These are phyloP conservation scores for Syzygium aqueum DNA, from an alignment of 345 rosid species.

Conservation along the genomic window DNA sequence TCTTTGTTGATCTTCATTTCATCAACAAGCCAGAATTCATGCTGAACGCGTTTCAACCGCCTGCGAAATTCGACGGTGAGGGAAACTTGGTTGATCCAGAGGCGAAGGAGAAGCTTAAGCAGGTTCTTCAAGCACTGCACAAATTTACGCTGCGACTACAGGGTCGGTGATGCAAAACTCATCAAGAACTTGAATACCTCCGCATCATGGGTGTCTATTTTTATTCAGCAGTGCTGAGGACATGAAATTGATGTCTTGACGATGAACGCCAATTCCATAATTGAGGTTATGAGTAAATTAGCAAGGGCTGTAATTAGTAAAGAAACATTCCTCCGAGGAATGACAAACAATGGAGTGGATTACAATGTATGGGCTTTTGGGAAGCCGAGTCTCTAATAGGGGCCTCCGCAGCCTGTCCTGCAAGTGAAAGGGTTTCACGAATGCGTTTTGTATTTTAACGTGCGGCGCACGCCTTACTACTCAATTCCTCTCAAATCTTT, in stretches of 20 bases:
- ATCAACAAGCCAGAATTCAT: conserved; percentile 76
- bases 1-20: conserved; percentile 72
- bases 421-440: no score
- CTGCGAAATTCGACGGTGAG: conserved; percentile 55
- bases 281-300: neutral
- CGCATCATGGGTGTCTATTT: neutral
- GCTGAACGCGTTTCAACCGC: conserved; percentile 57
- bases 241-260: neutral
- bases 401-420: no score
- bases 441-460: no score
- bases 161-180: conserved; percentile 16
- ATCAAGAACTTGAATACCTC: neutral
- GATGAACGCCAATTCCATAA: neutral
- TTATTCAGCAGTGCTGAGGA: neutral
- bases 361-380: neutral
- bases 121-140: conserved; percentile 48
- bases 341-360: neutral
- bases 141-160: conserved; percentile 42
- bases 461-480: accelerated
- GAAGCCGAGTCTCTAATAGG: no score
- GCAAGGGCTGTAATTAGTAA: neutral
- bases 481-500: no score
- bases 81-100: conserved; percentile 55
- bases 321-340: neutral
- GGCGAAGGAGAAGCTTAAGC: conserved; percentile 29